These are phyloP conservation scores for Dendrobium nobile DNA, from an alignment of 106 monocot species.

Conservation along the genomic window DNA sequence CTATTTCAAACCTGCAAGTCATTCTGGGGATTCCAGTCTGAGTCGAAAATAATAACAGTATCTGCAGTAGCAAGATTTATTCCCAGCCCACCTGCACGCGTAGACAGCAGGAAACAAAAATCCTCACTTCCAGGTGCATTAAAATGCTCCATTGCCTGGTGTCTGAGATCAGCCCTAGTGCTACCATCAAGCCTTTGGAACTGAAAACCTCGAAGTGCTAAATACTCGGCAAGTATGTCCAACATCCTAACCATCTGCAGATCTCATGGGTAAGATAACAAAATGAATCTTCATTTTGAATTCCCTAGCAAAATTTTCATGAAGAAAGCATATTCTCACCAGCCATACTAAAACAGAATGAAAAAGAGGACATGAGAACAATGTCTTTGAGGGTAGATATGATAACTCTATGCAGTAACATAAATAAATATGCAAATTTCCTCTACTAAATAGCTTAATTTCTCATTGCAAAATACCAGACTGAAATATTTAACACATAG, in stretches of 20 bases:
- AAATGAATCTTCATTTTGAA: neutral
- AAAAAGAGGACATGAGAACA: neutral
- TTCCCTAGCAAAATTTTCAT: slow-evolving; percentile 7
- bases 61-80: slow-evolving; percentile 99
- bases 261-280: slow-evolving; percentile 5
- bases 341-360: neutral
- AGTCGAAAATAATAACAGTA: slow-evolving; percentile 98
- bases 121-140: slow-evolving; percentile 99
- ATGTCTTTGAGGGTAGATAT: neutral
- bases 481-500: neutral
- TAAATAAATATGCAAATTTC: neutral
- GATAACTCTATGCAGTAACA: neutral
- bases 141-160: slow-evolving; percentile 99
- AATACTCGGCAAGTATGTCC: slow-evolving; percentile 96
- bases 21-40: slow-evolving; percentile 99
- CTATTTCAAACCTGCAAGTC: slow-evolving; percentile 78
- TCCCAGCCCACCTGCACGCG: slow-evolving; percentile 96
- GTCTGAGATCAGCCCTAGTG: slow-evolving; percentile 93
- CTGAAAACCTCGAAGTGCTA: slow-evolving; percentile 91
- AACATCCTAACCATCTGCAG: slow-evolving; percentile 98
- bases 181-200: slow-evolving; percentile 99
- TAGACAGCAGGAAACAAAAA: slow-evolving; percentile 97
- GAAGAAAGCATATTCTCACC: neutral
- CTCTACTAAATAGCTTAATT: neutral
- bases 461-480: neutral